Percentiles rank a stretch among this genome's conserved stretches.
Evolutionary conservation across 2,329 filamentous ascomycete genomes (phyloP).

Genomic region (Coleophoma crateriformis): DNA sequence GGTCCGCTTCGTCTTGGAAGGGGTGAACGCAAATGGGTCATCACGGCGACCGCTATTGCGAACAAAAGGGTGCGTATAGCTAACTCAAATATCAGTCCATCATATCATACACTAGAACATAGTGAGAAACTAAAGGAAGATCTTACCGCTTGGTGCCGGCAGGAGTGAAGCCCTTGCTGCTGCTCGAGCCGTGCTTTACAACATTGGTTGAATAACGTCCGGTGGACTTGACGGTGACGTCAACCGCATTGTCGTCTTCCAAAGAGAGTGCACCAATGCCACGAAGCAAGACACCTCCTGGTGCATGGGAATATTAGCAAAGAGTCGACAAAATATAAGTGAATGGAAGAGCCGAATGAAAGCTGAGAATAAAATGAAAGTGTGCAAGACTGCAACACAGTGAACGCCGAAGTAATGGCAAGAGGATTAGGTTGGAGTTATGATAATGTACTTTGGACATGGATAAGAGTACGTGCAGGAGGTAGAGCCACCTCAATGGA

Average conservation of each 20-base stretch:
- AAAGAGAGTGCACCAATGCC: slow-evolving; percentile 7
- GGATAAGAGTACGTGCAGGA: too few relatives aligned
- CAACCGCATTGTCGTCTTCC: slow-evolving; percentile 9
- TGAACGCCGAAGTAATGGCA: too few relatives aligned
- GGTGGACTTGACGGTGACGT: slow-evolving; percentile 7
- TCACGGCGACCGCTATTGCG: slow-evolving; percentile 15
- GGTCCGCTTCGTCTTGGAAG: slow-evolving; percentile 13
- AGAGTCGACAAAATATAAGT: background rate
- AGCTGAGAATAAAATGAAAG: background rate
- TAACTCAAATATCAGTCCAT: slow-evolving; percentile 6
- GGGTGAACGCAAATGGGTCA: slow-evolving; percentile 13
- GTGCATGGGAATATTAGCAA: background rate
- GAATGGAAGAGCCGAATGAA: background rate
- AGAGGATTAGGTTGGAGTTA: too few relatives aligned
- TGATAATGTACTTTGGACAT: too few relatives aligned
- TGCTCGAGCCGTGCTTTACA: slow-evolving; percentile 1
- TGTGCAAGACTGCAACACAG: too few relatives aligned
- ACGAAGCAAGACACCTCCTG: slow-evolving; percentile 7
- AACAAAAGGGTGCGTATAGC: slow-evolving; percentile 23
- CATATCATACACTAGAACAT: background rate
- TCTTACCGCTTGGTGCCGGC: slow-evolving; percentile 13
- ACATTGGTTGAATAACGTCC: slow-evolving; percentile 9
- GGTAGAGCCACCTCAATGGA: too few relatives aligned
- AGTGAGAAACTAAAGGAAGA: background rate
- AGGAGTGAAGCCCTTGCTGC: slow-evolving; percentile 7